Conservation (phyloP, 2,329 filamentous ascomycete species). For the Biscogniauxia marginata region DNA sequence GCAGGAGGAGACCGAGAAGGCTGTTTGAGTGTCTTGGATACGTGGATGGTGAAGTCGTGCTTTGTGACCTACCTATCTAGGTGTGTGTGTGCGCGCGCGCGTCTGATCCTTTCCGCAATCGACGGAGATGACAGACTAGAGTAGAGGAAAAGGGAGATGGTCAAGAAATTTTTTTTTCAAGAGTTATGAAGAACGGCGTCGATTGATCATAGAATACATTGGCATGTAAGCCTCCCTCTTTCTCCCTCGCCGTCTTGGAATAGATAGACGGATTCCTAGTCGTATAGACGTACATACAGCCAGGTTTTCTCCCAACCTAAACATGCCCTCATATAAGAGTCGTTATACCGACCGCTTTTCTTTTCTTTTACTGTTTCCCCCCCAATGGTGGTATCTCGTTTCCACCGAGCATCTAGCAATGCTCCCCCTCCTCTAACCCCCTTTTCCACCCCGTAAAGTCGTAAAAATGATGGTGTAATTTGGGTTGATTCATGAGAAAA, state of each 20-base stretch:
- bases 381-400: neutral
- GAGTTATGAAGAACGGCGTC: neutral
- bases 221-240: neutral
- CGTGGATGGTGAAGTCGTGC: no score
- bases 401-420: neutral
- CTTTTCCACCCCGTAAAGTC: neutral
- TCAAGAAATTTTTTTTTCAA: no score
- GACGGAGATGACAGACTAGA: neutral
- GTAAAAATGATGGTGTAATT: constrained; percentile 16
- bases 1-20: constrained; percentile 52
- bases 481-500: neutral
- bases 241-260: neutral
- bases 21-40: neutral
- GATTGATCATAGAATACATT: constrained; percentile 3
- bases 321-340: neutral
- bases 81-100: no score
- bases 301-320: neutral
- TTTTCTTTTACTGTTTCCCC: neutral
- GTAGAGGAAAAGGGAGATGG: neutral
- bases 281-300: neutral
- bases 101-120: no score
- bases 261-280: neutral
- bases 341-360: neutral
- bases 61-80: no score
- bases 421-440: neutral